Evolutionary conservation across 805 yeast genomes (phyloP), one percentile per base, ranked within the genome.

Genomic region (Nakazawaea ernobii): DNA sequence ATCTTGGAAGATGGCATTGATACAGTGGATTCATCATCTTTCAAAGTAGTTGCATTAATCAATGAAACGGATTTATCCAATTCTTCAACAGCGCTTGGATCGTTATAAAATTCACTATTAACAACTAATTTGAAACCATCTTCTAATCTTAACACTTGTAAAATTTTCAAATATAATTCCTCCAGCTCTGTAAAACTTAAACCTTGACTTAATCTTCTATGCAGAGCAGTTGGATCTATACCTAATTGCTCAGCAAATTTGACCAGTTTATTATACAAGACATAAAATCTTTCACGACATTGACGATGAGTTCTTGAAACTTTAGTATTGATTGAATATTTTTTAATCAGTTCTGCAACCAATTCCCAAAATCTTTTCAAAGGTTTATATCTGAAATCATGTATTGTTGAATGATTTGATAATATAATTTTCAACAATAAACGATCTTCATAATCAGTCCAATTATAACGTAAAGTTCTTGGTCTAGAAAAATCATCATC

Each of bases 341-440:
- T 32, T 20, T 35, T 39, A n/a, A 46, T 40, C 40, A 35, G 41
- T 3, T 35, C 37, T 13, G 46, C 37, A 4, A 43, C 43, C 13
- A 49, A 32, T 33, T 49, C 52, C 52, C 52, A 49, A 46, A 49
- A 49, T 35, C 37, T 46, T 30, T 46, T 46, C 39, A 47, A 42
- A 17, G 46, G 49, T 27, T 47, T 42, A 24, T 27, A 20, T 17
- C 35, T 24, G n/a, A 47, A 42, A 15, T 46, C 45, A 15, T 40
- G 27, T 15, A 47, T 40, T 7, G 35, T 38, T n/a, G 39, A 15
- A 24, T 47, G 49, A 15, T 42, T 37, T 11, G 49, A 42, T 9
- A 47, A 17, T 7, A 47, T 39, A 7, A 42, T 42, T 27, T 39
- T 47, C 26, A 47, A 35, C 24, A 47, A 37, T 35, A 47, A 28